These are phyloP conservation scores for Ganoderma lingzhi DNA, from an alignment of 1,284 basidiomycete species.

Conservation along the genomic window DNA sequence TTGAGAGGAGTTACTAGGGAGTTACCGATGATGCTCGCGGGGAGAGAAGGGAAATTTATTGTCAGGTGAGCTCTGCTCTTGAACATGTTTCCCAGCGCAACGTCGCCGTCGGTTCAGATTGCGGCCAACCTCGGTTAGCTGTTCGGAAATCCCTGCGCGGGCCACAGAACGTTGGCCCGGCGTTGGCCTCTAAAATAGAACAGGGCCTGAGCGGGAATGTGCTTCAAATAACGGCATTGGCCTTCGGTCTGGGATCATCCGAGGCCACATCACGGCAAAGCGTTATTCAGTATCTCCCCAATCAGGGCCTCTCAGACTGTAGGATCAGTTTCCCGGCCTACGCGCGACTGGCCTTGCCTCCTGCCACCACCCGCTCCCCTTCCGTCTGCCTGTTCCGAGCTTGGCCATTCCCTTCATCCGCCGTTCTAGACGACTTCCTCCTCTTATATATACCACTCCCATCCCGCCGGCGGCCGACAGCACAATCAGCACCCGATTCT, in stretches of 20 bases:
- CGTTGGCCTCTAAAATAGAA: not conserved
- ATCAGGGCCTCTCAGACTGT: not conserved
- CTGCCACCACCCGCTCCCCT: not conserved
- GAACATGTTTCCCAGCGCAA: not conserved
- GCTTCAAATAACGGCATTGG: not conserved
- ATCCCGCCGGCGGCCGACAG: not conserved
- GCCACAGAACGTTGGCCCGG: not conserved
- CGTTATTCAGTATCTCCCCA: not conserved
- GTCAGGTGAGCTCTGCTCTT: not conserved
- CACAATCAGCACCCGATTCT: not conserved
- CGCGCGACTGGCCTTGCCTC: conserved; percentile 1
- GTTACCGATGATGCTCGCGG: not conserved
- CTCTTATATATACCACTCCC: conserved; percentile 4
- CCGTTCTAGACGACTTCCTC: conserved; percentile 1
- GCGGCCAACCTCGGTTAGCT: not conserved
- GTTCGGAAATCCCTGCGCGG: conserved; percentile 1
- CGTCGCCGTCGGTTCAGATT: not conserved
- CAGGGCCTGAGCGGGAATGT: conserved; percentile 1
- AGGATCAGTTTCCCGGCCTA: conserved; percentile 6
- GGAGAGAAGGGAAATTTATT: not conserved
- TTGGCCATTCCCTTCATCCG: too few species aligned
- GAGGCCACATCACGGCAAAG: not conserved
- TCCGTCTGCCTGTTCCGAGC: not conserved
- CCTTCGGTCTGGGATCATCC: conserved; percentile 3
- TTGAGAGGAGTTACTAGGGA: not conserved